These are phyloP conservation scores for Ophiobolus disseminans DNA, from an alignment of 2,329 filamentous ascomycete species.

Conservation along the genomic window DNA sequence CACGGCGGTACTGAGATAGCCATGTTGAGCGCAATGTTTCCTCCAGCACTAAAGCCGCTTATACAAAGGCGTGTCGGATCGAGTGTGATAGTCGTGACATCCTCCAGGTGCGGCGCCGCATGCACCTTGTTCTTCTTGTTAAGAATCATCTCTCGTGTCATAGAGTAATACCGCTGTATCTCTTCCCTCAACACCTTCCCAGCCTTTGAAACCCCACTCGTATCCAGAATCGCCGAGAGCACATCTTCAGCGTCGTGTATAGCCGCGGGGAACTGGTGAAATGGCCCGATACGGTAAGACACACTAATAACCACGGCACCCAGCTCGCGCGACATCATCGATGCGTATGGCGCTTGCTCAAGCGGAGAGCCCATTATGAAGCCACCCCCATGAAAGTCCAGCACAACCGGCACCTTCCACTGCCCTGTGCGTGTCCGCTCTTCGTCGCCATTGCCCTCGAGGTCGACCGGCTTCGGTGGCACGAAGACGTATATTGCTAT, in stretches of 20 bases:
- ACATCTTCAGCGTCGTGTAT: conserved; percentile 58
- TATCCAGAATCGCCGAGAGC: conserved; percentile 52
- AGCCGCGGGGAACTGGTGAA: conserved; percentile 56
- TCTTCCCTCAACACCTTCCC: conserved; percentile 44
- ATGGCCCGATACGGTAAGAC: conserved; percentile 57
- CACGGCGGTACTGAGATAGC: conserved; percentile 47
- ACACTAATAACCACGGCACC: conserved; percentile 54
- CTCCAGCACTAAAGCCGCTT: conserved; percentile 56
- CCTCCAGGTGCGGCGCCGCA: conserved; percentile 19
- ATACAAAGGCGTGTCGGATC: conserved; percentile 52
- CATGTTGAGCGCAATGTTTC: conserved; percentile 57
- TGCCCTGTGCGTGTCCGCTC: conserved; percentile 30
- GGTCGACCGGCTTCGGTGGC: conserved; percentile 44
- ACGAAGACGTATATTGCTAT: conserved; percentile 54
- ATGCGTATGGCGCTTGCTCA: conserved; percentile 57
- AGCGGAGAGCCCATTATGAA: conserved; percentile 54
- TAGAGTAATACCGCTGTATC: conserved; percentile 42
- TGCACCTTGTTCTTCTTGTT: conserved; percentile 24
- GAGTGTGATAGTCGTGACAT: conserved; percentile 38
- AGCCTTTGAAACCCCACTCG: conserved; percentile 36
- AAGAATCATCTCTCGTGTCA: conserved; percentile 29
- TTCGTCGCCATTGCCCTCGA: conserved; percentile 27
- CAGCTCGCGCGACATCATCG: conserved; percentile 54
- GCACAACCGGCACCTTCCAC: conserved; percentile 49
- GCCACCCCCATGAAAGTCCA: conserved; percentile 55